Percentiles rank a stretch among this genome's conserved stretches.
Evolutionary conservation across 108 stramenopile species (phyloP).

Genomic region (Parmales sp.): DNA sequence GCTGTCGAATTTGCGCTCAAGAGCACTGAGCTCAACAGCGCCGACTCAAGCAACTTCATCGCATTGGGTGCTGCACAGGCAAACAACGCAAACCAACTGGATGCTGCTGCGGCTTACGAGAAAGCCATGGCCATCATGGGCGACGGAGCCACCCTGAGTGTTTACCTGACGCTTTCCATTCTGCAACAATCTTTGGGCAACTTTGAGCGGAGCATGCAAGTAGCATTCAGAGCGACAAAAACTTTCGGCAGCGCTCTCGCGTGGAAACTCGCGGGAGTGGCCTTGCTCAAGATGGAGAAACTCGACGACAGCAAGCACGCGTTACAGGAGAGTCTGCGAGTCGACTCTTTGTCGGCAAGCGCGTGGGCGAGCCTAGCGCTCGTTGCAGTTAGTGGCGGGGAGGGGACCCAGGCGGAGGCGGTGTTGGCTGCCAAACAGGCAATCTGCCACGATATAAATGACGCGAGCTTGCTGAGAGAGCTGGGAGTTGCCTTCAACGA

Average conservation of each 20-base stretch:
- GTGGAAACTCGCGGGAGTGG: background rate
- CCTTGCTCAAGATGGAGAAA: background rate
- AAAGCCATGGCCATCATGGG: background rate
- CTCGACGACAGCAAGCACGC: background rate
- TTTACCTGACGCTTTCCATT: background rate
- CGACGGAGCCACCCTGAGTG: background rate
- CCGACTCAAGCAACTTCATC: background rate
- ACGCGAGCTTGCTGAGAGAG: background rate
- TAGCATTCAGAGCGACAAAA: background rate
- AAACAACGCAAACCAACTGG: background rate
- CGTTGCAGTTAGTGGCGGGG: background rate
- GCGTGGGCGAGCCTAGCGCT: background rate
- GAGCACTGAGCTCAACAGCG: background rate
- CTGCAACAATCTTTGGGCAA: background rate
- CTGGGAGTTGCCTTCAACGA: background rate
- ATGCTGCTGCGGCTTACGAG: background rate
- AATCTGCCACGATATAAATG: background rate
- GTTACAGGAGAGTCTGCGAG: background rate
- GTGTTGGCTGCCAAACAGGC: background rate
- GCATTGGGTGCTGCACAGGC: background rate
- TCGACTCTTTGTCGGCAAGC: background rate
- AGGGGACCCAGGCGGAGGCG: background rate
- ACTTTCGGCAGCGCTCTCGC: background rate
- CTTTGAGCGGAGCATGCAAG: background rate
- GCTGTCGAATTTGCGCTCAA: background rate